These are phyloP conservation scores for Sporothrix variecibatus DNA, from an alignment of 2,329 filamentous ascomycete genomes.

Conservation along the genomic window DNA sequence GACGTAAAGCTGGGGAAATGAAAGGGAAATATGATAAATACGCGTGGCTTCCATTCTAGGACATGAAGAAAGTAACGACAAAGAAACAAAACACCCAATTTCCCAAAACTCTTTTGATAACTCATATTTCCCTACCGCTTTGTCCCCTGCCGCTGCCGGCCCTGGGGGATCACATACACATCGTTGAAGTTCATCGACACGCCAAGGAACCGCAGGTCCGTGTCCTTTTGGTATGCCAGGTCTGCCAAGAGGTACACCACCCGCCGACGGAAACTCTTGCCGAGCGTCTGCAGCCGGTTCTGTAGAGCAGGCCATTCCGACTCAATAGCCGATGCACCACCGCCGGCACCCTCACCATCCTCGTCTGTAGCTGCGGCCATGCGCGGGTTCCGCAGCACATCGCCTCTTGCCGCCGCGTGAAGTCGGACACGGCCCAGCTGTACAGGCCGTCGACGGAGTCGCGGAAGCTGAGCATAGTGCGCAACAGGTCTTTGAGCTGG, in stretches of 20 bases:
- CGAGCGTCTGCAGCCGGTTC: conserved; percentile 70
- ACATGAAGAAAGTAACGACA: background rate
- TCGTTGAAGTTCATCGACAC: conserved; percentile 99
- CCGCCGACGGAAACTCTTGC: conserved; percentile 72
- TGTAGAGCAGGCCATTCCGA: conserved; percentile 73
- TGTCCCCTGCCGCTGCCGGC: conserved; percentile 26
- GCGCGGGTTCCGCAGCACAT: conserved; percentile 58
- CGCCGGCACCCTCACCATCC: conserved; percentile 57
- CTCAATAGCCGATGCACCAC: conserved; percentile 58
- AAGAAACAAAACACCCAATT: background rate
- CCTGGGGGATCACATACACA: conserved; percentile 65
- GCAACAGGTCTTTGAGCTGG: conserved; percentile 89
- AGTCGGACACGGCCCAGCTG: conserved; percentile 92
- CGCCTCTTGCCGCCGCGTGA: conserved; percentile 84
- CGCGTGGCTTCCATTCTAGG: background rate
- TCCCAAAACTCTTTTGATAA: background rate
- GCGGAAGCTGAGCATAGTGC: conserved; percentile 90
- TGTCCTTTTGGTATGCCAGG: conserved; percentile 87
- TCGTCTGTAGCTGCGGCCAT: conserved; percentile 28
- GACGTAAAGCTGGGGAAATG: background rate
- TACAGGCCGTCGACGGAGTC: conserved; percentile 93
- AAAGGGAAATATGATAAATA: background rate
- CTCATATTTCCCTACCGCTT: conserved; percentile 17
- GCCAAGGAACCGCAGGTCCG: conserved; percentile 92
- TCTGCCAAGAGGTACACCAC: conserved; percentile 86